Evolutionary conservation across 768 basidiomycete genomes (phyloP), one percentile per base, ranked within the genome.

Genomic region (Kockovaella imperatae): DNA sequence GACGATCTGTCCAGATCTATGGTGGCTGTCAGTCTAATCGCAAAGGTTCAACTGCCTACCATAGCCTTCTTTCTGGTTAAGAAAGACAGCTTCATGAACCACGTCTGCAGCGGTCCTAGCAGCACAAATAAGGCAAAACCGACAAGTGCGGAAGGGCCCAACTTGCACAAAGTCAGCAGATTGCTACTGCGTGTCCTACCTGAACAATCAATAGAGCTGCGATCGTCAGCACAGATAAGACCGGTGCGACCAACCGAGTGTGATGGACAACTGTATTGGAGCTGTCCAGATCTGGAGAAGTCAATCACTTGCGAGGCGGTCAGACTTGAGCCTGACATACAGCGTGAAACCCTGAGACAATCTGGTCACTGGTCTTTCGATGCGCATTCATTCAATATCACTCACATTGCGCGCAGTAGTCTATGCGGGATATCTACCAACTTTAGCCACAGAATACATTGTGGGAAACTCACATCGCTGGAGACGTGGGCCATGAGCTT

Each of bases 121-220:
- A 83, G 52, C 28, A 82, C 57, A 59, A 85, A 84, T 0, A 84
- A 70, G 0, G 79, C 76, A 64, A 85, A 84, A 0, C 83, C 83
- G 4, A 82, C 81, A 5, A 84, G 72, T 0, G 83, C 82, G 1
- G 82, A 81, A 1, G 81, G 80, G 0, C 83, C n/a, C 83, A 32
- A 85, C 76, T 80, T 83, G 56, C 11, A 15, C 40, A 20, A 46
- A 35, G 30, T 32, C 3, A 1, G 29, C 59, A 31, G 38, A 35
- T 18, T 11, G 17, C 3, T 31, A 10, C 13, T 18, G 28, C 36
- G n/a, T 24, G 8, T 13, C 36, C 10, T 26, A 51, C 50, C 35
- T 59, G 58, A 11, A 52, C 25, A 21, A 53, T 38, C 20, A 54
- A 32, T 1, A 52, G 28, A 17, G 45, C 54, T 46, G 45, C n/a